Percentiles rank a stretch among this genome's conserved stretches.
Conservation (phyloP, 768 basidiomycete species). For the Leccinum variicolor region DNA sequence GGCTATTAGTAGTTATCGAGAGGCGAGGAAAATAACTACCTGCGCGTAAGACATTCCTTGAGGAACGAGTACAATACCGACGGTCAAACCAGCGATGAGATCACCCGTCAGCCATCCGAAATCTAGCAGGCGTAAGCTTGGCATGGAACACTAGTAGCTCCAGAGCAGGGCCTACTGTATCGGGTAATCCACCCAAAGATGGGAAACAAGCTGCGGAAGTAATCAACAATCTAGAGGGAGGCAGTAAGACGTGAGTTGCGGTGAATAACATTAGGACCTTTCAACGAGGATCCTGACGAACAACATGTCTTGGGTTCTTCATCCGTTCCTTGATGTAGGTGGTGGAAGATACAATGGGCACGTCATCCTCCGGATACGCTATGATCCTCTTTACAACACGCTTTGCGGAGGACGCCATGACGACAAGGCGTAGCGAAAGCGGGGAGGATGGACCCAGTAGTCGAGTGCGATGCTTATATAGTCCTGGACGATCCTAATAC, state of each 20-base stretch:
- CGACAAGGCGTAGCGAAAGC: background rate
- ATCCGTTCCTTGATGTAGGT: background rate
- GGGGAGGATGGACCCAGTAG: background rate
- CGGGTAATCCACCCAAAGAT: background rate
- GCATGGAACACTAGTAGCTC: background rate
- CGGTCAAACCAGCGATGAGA: background rate
- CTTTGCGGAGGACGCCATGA: background rate
- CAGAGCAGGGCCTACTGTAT: background rate
- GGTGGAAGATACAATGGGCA: background rate
- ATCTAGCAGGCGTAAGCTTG: background rate
- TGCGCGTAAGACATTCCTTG: background rate
- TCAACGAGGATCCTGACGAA: background rate
- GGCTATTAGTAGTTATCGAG: background rate
- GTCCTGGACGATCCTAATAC: background rate
- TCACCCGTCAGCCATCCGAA: background rate
- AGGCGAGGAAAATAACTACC: background rate
- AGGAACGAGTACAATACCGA: background rate
- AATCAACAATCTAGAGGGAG: background rate
- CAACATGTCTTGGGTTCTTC: background rate
- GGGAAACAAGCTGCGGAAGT: background rate
- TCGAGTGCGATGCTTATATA: background rate
- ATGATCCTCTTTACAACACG: background rate
- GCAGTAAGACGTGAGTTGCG: background rate
- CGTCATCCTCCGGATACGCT: background rate
- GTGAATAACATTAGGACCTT: background rate